Evolutionary conservation across 1,284 basidiomycete genomes (phyloP).

Genomic region (Ganoderma meredithae): DNA sequence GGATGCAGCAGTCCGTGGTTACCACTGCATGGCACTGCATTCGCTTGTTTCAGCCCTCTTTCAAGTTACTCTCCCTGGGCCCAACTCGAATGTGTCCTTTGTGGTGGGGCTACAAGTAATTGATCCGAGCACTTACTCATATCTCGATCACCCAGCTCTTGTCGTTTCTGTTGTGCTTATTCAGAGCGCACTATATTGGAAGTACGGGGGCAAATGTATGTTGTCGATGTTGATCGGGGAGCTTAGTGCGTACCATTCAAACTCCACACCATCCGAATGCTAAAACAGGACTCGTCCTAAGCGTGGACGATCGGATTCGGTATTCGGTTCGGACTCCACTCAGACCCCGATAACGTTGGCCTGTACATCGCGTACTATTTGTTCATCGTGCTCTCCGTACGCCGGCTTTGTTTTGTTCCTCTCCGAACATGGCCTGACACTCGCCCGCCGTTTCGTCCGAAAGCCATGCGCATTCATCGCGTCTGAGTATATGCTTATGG

Average conservation of each 20-base stretch:
- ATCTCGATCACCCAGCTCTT: slow-evolving; percentile 45
- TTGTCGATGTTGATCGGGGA: slow-evolving; percentile 69
- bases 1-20: background rate
- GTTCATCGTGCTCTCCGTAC: slow-evolving; percentile 73
- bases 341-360: slow-evolving; percentile 45
- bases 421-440: background rate
- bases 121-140: background rate
- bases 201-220: slow-evolving; percentile 68
- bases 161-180: slow-evolving; percentile 58
- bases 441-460: background rate
- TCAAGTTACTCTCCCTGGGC: background rate
- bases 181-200: slow-evolving; percentile 56
- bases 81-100: too few relatives aligned
- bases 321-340: slow-evolving; percentile 56
- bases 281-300: background rate
- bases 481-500: slow-evolving; percentile 61
- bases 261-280: background rate
- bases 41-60: background rate
- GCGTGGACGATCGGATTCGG: slow-evolving; percentile 59
- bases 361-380: slow-evolving; percentile 82
- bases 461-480: slow-evolving; percentile 81
- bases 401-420: too few relatives aligned
- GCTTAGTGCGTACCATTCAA: slow-evolving; percentile 51
- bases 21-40: too few relatives aligned
- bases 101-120: background rate